A percentile compares a stretch with the other conserved stretches of the same genome.
Evolutionary conservation across 2,329 filamentous ascomycete species (phyloP).

Genomic region (Plenodomus tracheiphilus): DNA sequence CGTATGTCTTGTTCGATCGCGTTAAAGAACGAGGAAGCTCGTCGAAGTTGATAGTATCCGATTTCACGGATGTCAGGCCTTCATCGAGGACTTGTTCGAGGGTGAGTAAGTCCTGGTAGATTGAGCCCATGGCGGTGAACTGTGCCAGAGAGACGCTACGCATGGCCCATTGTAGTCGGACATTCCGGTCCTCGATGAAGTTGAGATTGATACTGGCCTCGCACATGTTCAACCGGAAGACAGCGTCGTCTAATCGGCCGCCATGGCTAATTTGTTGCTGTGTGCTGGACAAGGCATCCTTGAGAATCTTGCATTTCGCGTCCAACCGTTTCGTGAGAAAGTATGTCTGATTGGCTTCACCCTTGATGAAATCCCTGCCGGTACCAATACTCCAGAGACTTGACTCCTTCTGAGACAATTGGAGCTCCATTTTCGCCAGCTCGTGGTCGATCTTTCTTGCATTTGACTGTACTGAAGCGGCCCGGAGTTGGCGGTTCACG

Average conservation of each 20-base stretch:
- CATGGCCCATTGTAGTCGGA: slow-evolving; percentile 81
- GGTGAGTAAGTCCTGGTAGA: slow-evolving; percentile 84
- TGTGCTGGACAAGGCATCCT: slow-evolving; percentile 16
- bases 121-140: slow-evolving; percentile 77
- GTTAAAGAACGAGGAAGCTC: slow-evolving; percentile 81
- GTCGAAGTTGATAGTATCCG: slow-evolving; percentile 83
- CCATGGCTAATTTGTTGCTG: slow-evolving; percentile 66
- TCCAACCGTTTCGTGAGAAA: slow-evolving; percentile 84
- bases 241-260: slow-evolving; percentile 75
- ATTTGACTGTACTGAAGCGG: slow-evolving; percentile 87
- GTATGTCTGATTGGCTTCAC: slow-evolving; percentile 84
- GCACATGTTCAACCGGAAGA: slow-evolving; percentile 64
- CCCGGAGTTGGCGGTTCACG: slow-evolving; percentile 89
- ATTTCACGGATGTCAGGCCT: slow-evolving; percentile 83
- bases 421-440: slow-evolving; percentile 83
- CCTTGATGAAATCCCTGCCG: slow-evolving; percentile 69
- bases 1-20: slow-evolving; percentile 41
- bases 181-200: slow-evolving; percentile 81
- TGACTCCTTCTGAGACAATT: slow-evolving; percentile 54
- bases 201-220: slow-evolving; percentile 84
- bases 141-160: slow-evolving; percentile 75
- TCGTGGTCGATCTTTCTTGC: slow-evolving; percentile 94
- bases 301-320: slow-evolving; percentile 69
- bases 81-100: slow-evolving; percentile 86
- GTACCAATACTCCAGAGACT: slow-evolving; percentile 58